These are phyloP conservation scores for Fusarium brevicatenulatum DNA, from an alignment of 2,329 filamentous ascomycete species.

Conservation along the genomic window DNA sequence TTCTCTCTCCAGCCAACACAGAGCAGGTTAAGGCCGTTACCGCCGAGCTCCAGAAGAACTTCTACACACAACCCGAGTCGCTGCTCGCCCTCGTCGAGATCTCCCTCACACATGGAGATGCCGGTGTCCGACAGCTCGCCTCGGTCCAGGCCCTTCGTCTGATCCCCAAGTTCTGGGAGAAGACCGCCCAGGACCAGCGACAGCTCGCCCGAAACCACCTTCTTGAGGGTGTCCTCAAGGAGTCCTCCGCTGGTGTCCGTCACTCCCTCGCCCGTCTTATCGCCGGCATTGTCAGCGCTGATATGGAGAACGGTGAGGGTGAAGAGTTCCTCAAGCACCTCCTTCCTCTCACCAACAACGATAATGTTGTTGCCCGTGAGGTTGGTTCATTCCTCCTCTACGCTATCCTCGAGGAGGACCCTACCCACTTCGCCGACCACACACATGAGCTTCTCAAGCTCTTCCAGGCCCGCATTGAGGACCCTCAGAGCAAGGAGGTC, in stretches of 20 bases:
- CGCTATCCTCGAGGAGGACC: slow-evolving; percentile 88
- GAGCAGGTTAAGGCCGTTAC: slow-evolving; percentile 91
- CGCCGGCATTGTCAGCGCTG: slow-evolving; percentile 84
- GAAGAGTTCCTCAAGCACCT: slow-evolving; percentile 85
- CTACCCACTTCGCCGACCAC: slow-evolving; percentile 84
- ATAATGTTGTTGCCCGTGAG: slow-evolving; percentile 82
- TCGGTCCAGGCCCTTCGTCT: slow-evolving; percentile 89
- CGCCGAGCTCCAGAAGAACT: slow-evolving; percentile 89
- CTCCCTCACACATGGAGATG: slow-evolving; percentile 78
- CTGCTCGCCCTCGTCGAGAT: slow-evolving; percentile 89
- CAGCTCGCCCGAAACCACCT: slow-evolving; percentile 82
- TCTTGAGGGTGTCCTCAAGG: slow-evolving; percentile 83
- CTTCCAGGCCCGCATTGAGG: slow-evolving; percentile 87
- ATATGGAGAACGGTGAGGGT: slow-evolving; percentile 78
- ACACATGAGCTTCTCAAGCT: slow-evolving; percentile 82
- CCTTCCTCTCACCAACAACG: slow-evolving; percentile 79
- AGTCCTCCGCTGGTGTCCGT: slow-evolving; percentile 78
- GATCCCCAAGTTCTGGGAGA: slow-evolving; percentile 86
- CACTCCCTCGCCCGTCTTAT: slow-evolving; percentile 91
- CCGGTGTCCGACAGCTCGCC: slow-evolving; percentile 85
- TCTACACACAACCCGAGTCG: slow-evolving; percentile 86
- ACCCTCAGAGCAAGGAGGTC: slow-evolving; percentile 90
- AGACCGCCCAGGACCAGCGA: slow-evolving; percentile 79
- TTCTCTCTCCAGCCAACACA: slow-evolving; percentile 75
- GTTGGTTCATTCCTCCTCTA: slow-evolving; percentile 94